A percentile compares a stretch with the other conserved stretches of the same genome.
Evolutionary conservation across 2,329 filamentous ascomycete species (phyloP).

Genomic region (Verticillium tricorpus): DNA sequence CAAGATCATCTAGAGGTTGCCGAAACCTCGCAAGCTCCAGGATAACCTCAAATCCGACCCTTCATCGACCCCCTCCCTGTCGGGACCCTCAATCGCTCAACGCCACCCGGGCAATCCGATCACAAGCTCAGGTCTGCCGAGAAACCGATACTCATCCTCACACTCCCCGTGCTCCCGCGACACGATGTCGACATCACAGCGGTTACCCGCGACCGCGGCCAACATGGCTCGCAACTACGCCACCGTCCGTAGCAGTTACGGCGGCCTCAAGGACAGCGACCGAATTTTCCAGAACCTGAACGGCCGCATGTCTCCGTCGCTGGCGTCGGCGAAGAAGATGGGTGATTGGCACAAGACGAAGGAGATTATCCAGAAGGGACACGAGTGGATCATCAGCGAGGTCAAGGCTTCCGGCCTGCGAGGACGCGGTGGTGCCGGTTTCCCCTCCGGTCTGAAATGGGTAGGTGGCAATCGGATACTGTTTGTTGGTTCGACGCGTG

Average conservation of each 20-base stretch:
- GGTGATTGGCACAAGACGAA: constrained; percentile 99
- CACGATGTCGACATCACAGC: constrained; percentile 1
- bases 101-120: background rate
- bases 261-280: constrained; percentile 91
- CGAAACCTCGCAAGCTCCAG: background rate
- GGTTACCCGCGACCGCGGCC: constrained; percentile 12
- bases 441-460: constrained; percentile 98
- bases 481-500: constrained; percentile 4
- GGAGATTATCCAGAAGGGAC: constrained; percentile 93
- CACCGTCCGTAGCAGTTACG: constrained; percentile 71
- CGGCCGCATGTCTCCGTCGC: constrained; percentile 82
- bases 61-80: background rate
- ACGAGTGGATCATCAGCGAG: constrained; percentile 98
- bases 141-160: background rate
- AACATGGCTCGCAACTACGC: constrained; percentile 49
- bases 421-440: constrained; percentile 94
- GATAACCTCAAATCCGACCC: background rate
- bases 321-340: constrained; percentile 95
- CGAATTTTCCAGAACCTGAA: constrained; percentile 99
- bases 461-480: constrained; percentile 44
- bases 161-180: background rate
- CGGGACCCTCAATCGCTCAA: background rate
- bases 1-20: background rate
- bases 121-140: background rate
- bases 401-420: constrained; percentile 94